Base-by-base conservation (phyloP, 306 rosid species). In the Lathyrus aphaca region DNA sequence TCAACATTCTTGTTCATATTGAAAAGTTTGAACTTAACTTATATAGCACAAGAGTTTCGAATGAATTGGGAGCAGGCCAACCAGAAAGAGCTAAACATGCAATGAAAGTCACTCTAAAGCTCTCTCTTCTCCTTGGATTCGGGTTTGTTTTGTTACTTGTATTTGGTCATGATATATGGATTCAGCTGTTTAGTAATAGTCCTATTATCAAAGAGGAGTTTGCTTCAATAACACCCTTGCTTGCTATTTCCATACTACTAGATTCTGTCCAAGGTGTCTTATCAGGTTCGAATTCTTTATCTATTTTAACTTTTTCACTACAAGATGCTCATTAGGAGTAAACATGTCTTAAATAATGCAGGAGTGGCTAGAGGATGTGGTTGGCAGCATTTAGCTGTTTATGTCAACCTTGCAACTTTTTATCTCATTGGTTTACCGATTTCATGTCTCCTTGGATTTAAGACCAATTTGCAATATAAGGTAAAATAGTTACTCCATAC, bases 281-380 rank as follows among this genome's bases (percentile, higher is more conserved):
- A 76, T 85, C 97, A 90, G 96, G 98, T 93, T 71, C 10, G 74
- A 21, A 59, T 43, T 65, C 62, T 27, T 57, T 23, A 21, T 23
- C 45, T 49, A 6, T 42, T 16, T 32, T 56, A 25, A 54, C 15
- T 4, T 21, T 32, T 11, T 23, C 11, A 40, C 16, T 64, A 1
- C n/a, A 42, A 18, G 46, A 40, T 54, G 58, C 43, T 71, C 8
- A 48, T 37, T 18, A n/a, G 3, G 10, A 8, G 14, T 8, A 30
- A 49, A 66, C 10, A 1, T 74, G 61, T 15, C 6, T 77, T 65
- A 42, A 59, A 68, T 71, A 3, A 19, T 78, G 61, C 82, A 93
- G 96, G 96, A 25, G 96, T 85, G 79, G 87, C 80, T 10, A 86
- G 98, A 87, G 98, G 94, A 66, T 81, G 91, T 49, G 97, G 96